Evolutionary conservation across 805 yeast genomes (phyloP).

Genomic region (Ogataea chonburiensis): DNA sequence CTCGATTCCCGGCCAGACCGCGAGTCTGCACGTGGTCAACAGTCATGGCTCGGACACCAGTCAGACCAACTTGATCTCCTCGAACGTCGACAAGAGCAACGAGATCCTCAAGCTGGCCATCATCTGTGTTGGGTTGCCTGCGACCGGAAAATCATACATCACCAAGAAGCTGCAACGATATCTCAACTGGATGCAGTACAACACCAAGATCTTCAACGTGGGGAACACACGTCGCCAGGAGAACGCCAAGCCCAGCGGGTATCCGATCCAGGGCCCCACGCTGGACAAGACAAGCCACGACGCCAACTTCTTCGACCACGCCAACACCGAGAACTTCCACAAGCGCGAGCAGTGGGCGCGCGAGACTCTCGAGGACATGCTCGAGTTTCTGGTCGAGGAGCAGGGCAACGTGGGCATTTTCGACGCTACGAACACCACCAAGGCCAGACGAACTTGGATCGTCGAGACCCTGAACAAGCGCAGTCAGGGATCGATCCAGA

Average conservation of each 20-base stretch:
- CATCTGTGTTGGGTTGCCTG: constrained; percentile 75
- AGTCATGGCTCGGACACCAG: constrained; percentile 13
- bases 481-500: constrained; percentile 35
- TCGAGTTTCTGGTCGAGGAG: constrained; percentile 41
- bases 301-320: constrained; percentile 43
- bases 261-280: constrained; percentile 38
- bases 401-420: constrained; percentile 55
- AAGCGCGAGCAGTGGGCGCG: constrained; percentile 53
- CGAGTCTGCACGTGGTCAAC: constrained; percentile 18
- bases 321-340: constrained; percentile 41
- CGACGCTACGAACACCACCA: constrained; percentile 60
- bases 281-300: constrained; percentile 34
- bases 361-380: constrained; percentile 46
- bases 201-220: constrained; percentile 67
- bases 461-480: constrained; percentile 36
- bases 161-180: constrained; percentile 62
- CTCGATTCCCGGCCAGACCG: constrained; percentile 30
- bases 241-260: constrained; percentile 40
- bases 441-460: constrained; percentile 41
- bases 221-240: constrained; percentile 68
- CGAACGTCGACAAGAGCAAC: constrained; percentile 17
- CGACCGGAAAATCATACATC: constrained; percentile 72
- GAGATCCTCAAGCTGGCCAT: constrained; percentile 53
- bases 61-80: constrained; percentile 7
- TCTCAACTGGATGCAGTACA: constrained; percentile 59